Base-by-base conservation (phyloP, 2,329 filamentous ascomycete species). In the Grosmannia huntii region DNA sequence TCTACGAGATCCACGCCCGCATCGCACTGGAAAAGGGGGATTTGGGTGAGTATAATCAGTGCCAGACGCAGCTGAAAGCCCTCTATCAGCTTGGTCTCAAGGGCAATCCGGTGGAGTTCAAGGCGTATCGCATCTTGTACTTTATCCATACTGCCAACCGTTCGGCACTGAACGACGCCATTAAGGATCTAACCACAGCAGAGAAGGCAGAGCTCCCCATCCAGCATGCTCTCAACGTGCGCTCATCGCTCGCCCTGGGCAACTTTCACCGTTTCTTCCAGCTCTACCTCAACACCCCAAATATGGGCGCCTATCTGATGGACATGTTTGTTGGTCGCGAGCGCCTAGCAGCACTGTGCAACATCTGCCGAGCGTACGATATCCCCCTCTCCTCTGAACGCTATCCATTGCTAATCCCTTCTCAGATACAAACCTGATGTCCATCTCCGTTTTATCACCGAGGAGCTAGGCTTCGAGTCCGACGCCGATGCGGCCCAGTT, bases 21-120 rank as follows among this genome's bases (percentile, higher is more conserved):
- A 97, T 99, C 74, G 94, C 94, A 65, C 79, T 99, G 73, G 92
- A 99, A 75, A 96, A 95, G 81, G 90, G 89, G 75, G 94, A 99
- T 79, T 83, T 97, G 78, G 92, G 94, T 99, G 94, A 99, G 94
- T 99, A 99, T 94, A 99, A 99, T 78, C 94, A 99, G 81, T 99
- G 94, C 75, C 94, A 99, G 78, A 97, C 94, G 68, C 94, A 99
- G 76, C 80, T 99, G 70, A 89, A 90, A 73, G 90, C 87, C 64
- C 78, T 99, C 68, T 97, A 99, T 75, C 83, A 83, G 71, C 83
- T 89, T 75, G 87, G 89, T 65, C 77, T 96, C 70, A 89, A 89
- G 69, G 94, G 92, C 67, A 90, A 91, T 72, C 84, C 89, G 69
- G 85, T 89, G 75, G 94, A 99, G 74, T 99, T 99, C 76, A 94